Conservation (phyloP, 164 flowering plant genomes). For the Aristolochia californica region DNA sequence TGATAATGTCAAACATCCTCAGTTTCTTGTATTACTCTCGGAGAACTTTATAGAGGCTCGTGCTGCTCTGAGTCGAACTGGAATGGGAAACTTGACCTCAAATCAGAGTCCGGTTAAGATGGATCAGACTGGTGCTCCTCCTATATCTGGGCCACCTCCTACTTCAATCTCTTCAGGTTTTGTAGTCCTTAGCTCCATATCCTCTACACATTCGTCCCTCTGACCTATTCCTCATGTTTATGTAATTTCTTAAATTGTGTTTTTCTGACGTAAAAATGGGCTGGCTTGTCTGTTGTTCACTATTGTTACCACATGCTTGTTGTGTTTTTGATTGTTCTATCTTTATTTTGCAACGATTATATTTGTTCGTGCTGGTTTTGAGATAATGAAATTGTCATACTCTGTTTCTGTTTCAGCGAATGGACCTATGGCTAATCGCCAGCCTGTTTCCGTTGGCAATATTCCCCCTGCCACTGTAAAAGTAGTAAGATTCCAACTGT, state of each 20-base stretch:
- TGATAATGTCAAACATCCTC: constrained; percentile 58
- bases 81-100: constrained; percentile 38
- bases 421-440: constrained; percentile 59
- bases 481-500: constrained; percentile 45
- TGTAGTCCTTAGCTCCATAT: neutral
- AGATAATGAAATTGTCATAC: no score
- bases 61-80: constrained; percentile 64
- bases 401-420: constrained; percentile 27
- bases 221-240: neutral
- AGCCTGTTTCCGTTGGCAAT: constrained; percentile 40
- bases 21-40: constrained; percentile 67
- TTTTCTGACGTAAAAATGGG: neutral
- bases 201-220: neutral
- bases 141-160: constrained; percentile 52
- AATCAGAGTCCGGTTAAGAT: constrained; percentile 61
- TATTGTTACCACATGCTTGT: no score
- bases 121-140: constrained; percentile 42
- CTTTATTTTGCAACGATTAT: no score
- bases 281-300: no score
- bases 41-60: constrained; percentile 87
- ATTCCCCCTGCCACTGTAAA: constrained; percentile 68
- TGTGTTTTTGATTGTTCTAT: no score
- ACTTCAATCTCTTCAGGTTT: constrained; percentile 62
- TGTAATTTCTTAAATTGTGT: neutral
- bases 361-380: no score